phyloP scores from a whole-genome alignment of 2,329 filamentous ascomycete genomes.

The Aspergillus bombycis region DNA sequence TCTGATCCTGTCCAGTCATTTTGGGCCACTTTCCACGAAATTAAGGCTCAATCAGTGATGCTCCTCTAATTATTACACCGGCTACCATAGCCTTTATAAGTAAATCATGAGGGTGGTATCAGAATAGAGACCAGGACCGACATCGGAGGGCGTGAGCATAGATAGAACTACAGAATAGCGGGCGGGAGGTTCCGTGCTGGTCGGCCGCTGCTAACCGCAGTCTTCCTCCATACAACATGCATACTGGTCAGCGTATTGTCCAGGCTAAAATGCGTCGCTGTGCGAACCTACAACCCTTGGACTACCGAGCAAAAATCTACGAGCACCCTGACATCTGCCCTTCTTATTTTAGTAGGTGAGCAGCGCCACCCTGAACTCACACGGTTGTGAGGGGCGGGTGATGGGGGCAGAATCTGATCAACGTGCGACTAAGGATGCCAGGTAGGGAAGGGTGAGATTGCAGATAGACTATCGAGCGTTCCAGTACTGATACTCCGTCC shows the following conservation, averaged over 20 bases:
- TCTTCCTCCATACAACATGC: neutral
- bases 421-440: too few species aligned
- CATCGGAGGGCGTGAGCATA: neutral
- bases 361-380: too few species aligned
- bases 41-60: neutral
- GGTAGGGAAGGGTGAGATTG: too few species aligned
- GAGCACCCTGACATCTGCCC: too few species aligned
- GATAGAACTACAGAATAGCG: neutral
- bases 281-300: too few species aligned
- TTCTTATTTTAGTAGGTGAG: too few species aligned
- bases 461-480: too few species aligned
- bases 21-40: neutral
- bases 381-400: too few species aligned
- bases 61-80: neutral
- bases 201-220: neutral
- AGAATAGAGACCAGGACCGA: neutral
- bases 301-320: too few species aligned
- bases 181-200: neutral
- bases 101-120: neutral
- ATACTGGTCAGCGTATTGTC: neutral
- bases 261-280: too few species aligned
- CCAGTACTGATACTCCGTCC: too few species aligned
- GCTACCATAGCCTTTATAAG: neutral
- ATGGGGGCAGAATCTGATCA: too few species aligned
- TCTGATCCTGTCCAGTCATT: neutral